Evolutionary conservation across 345 rosid species (phyloP).

Genomic region (Syzygium grande): DNA sequence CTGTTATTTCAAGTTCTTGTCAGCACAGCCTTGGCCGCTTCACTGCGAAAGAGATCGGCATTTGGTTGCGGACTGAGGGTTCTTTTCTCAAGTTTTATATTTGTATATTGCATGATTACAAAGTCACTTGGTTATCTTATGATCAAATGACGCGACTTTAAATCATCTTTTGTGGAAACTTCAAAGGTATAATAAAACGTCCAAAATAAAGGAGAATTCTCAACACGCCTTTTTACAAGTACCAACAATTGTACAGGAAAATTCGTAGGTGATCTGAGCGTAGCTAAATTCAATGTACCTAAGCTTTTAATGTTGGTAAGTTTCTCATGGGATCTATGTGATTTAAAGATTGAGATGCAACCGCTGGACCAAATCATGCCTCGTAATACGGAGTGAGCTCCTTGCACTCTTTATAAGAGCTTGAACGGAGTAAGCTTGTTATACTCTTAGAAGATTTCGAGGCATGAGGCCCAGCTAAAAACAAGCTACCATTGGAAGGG

Average conservation of each 20-base stretch:
- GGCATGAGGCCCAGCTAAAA: background rate
- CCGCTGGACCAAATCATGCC: background rate
- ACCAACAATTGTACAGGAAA: background rate
- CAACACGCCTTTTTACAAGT: background rate
- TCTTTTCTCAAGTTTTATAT: background rate
- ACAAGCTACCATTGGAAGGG: background rate
- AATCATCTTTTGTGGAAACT: background rate
- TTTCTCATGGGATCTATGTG: background rate
- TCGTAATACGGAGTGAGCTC: background rate
- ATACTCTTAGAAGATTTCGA: background rate
- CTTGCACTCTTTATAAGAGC: too few species aligned
- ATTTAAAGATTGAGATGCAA: background rate
- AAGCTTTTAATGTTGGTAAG: background rate
- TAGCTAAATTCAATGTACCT: background rate
- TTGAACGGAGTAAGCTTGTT: background rate
- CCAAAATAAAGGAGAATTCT: background rate
- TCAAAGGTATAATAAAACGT: background rate
- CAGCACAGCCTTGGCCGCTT: background rate
- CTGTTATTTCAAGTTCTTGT: background rate
- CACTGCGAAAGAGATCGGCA: background rate
- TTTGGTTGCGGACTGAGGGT: background rate
- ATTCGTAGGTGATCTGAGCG: background rate
- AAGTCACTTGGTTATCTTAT: background rate
- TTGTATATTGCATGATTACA: background rate
- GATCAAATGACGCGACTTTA: background rate